These are phyloP conservation scores for Aspergillus awamori DNA, from an alignment of 2,329 filamentous ascomycete species.

Conservation along the genomic window DNA sequence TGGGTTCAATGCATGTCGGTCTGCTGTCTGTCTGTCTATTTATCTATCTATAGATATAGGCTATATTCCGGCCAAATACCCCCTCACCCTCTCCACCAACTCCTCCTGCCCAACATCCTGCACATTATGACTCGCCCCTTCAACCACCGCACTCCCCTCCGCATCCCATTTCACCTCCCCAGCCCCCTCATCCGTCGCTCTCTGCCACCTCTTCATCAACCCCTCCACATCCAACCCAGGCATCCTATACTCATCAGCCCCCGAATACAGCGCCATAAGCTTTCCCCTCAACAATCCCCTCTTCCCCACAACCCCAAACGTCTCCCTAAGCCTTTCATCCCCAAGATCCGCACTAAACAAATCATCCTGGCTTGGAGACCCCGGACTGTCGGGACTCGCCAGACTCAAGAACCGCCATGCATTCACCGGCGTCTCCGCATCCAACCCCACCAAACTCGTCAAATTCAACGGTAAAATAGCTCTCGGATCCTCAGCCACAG, in stretches of 20 bases:
- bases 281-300: conserved; percentile 42
- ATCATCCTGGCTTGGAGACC: conserved; percentile 73
- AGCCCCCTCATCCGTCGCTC: conserved; percentile 39
- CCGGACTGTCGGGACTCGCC: conserved; percentile 54
- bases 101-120: conserved; percentile 52
- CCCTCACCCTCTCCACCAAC: conserved; percentile 38
- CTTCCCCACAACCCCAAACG: conserved; percentile 62
- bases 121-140: conserved; percentile 53
- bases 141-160: conserved; percentile 51
- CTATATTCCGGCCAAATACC: conserved; percentile 35
- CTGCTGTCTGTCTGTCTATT: background rate
- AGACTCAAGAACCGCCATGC: conserved; percentile 63
- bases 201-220: conserved; percentile 48
- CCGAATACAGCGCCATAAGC: conserved; percentile 51
- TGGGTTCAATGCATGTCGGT: background rate
- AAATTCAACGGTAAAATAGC: conserved; percentile 39
- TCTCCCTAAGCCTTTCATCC: conserved; percentile 57
- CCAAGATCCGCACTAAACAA: conserved; percentile 82
- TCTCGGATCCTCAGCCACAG: conserved; percentile 18
- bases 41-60: background rate
- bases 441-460: conserved; percentile 36
- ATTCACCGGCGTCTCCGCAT: conserved; percentile 51
- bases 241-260: conserved; percentile 50
- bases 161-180: conserved; percentile 51
- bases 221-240: conserved; percentile 49